Percentiles rank a stretch among this genome's conserved stretches.
phyloP scores from a whole-genome alignment of 345 rosid species.

The Leavenworthia alabamica region DNA sequence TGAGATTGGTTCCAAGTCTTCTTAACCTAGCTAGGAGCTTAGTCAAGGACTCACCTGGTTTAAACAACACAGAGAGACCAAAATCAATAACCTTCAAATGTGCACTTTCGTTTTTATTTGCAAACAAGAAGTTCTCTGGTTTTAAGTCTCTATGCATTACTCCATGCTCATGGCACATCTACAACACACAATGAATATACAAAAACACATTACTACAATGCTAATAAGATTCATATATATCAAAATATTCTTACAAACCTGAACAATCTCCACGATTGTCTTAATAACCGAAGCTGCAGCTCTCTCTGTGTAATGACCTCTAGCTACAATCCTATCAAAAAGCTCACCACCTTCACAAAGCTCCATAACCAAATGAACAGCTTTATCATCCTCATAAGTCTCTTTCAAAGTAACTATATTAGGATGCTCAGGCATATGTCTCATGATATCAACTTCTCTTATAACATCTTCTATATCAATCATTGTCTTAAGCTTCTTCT shows the following conservation, averaged over 20 bases:
- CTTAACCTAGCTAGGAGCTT: background rate
- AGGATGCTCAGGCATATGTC: slow-evolving; percentile 61
- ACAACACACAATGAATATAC: slow-evolving; percentile 9
- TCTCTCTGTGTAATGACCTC: slow-evolving; percentile 94
- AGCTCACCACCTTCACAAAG: slow-evolving; percentile 91
- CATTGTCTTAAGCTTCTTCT: slow-evolving; percentile 78
- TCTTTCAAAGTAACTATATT: slow-evolving; percentile 65
- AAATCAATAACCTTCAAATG: slow-evolving; percentile 78
- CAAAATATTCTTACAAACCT: slow-evolving; percentile 39
- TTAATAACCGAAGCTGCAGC: slow-evolving; percentile 75
- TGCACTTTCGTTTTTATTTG: slow-evolving; percentile 71
- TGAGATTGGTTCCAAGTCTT: background rate
- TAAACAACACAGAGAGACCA: slow-evolving; percentile 83
- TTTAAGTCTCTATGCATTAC: slow-evolving; percentile 91
- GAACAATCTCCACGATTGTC: slow-evolving; percentile 82
- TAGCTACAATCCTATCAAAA: slow-evolving; percentile 82
- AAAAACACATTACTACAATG: background rate
- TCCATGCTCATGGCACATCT: slow-evolving; percentile 85
- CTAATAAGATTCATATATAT: background rate
- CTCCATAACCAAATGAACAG: slow-evolving; percentile 96
- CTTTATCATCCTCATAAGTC: slow-evolving; percentile 77
- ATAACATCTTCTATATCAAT: slow-evolving; percentile 87
- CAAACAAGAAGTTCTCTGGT: slow-evolving; percentile 87
- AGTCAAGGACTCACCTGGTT: slow-evolving; percentile 47
- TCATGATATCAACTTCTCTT: slow-evolving; percentile 93